phyloP scores from a whole-genome alignment of 352 stramenopile genomes.

The Plasmopara viticola region DNA sequence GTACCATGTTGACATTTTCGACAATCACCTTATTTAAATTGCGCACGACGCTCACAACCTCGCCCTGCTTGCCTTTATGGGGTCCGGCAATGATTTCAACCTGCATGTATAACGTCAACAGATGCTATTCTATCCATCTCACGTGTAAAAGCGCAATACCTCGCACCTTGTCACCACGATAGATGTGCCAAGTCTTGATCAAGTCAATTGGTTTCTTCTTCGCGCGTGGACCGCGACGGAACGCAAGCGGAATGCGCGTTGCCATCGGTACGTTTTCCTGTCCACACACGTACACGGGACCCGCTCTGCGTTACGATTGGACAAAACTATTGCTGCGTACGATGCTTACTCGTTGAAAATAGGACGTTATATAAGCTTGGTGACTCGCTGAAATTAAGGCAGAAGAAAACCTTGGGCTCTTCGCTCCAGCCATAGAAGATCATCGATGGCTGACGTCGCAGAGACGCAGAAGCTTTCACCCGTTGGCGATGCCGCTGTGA shows the following conservation, averaged over 20 bases:
- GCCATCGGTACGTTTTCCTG: slow-evolving; percentile 40
- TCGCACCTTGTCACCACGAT: slow-evolving; percentile 64
- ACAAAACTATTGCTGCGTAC: slow-evolving; percentile 10
- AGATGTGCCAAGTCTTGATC: slow-evolving; percentile 80
- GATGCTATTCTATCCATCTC: background rate
- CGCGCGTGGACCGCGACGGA: slow-evolving; percentile 64
- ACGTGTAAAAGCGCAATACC: background rate
- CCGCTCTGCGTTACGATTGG: slow-evolving; percentile 9
- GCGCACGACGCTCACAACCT: slow-evolving; percentile 66
- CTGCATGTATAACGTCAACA: slow-evolving; percentile 14
- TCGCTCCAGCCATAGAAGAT: slow-evolving; percentile 21
- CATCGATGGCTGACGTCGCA: slow-evolving; percentile 51
- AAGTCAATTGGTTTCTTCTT: slow-evolving; percentile 75
- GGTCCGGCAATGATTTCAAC: slow-evolving; percentile 78
- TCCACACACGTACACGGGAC: slow-evolving; percentile 20
- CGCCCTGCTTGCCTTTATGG: slow-evolving; percentile 78
- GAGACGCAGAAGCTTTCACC: slow-evolving; percentile 38
- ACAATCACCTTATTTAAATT: slow-evolving; percentile 76
- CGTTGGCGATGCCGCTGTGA: slow-evolving; percentile 31
- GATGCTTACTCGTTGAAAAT: background rate
- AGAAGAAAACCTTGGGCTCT: slow-evolving; percentile 21
- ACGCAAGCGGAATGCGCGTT: slow-evolving; percentile 70
- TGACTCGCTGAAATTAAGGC: slow-evolving; percentile 10
- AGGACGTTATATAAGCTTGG: background rate
- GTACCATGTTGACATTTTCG: slow-evolving; percentile 86